Conservation (phyloP, 352 stramenopile species). For the Globisporangium uncinulatum region DNA sequence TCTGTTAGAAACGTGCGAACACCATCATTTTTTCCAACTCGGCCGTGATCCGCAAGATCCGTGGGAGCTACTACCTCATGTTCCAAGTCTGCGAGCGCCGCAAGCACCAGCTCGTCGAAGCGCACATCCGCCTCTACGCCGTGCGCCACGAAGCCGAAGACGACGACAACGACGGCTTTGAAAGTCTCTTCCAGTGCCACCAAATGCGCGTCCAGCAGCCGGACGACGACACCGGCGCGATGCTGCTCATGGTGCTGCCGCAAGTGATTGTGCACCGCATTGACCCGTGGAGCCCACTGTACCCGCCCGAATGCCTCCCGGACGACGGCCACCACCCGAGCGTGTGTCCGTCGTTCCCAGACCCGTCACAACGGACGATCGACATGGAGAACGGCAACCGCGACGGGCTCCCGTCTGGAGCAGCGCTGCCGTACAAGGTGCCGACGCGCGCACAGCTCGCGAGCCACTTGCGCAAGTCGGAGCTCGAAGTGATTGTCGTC, state of each 20-base stretch:
- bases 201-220: constrained; percentile 88
- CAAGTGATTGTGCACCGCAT: constrained; percentile 83
- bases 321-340: constrained; percentile 39
- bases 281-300: constrained; percentile 79
- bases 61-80: constrained; percentile 90
- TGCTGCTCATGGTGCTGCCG: constrained; percentile 79
- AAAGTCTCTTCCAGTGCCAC: constrained; percentile 71
- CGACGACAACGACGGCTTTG: constrained; percentile 28
- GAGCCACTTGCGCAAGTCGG: constrained; percentile 55
- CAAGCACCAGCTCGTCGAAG: constrained; percentile 86
- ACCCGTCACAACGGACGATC: constrained; percentile 63
- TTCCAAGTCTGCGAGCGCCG: constrained; percentile 87
- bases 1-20: constrained; percentile 63
- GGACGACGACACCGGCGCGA: constrained; percentile 73
- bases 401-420: constrained; percentile 31
- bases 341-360: constrained; percentile 51
- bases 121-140: constrained; percentile 80
- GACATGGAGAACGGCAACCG: constrained; percentile 85
- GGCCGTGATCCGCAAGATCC: constrained; percentile 86
- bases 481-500: constrained; percentile 77
- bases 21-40: constrained; percentile 86
- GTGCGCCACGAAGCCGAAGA: constrained; percentile 59
- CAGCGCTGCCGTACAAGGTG: constrained; percentile 32
- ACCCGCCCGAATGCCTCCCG: constrained; percentile 71
- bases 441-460: constrained; percentile 71